A percentile compares a stretch with the other conserved stretches of the same genome.
These are phyloP conservation scores for Leccinum broughii DNA, from an alignment of 768 basidiomycete species.

Conservation along the genomic window DNA sequence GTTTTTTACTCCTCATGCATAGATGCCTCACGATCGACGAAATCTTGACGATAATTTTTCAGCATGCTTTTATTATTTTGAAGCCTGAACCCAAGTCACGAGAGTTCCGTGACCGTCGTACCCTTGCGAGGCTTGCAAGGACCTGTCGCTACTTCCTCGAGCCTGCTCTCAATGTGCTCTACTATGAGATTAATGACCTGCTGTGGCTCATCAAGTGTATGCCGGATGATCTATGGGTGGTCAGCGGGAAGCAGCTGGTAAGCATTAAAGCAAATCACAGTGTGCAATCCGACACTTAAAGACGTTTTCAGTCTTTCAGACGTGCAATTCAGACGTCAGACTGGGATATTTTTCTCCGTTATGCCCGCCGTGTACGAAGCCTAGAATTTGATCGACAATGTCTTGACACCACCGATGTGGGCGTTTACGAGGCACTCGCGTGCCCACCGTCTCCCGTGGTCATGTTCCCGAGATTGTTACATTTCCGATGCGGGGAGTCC, in stretches of 20 bases:
- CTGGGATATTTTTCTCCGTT: slow-evolving; percentile 31
- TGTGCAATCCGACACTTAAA: slow-evolving; percentile 11
- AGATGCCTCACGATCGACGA: slow-evolving; percentile 35
- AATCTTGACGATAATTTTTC: slow-evolving; percentile 34
- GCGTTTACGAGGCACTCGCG: slow-evolving; percentile 22
- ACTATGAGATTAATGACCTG: slow-evolving; percentile 33
- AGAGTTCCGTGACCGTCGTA: slow-evolving; percentile 30
- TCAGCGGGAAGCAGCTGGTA: slow-evolving; percentile 32
- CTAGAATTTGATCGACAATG: slow-evolving; percentile 33
- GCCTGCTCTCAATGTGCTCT: slow-evolving; percentile 34
- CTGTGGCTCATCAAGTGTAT: slow-evolving; percentile 34
- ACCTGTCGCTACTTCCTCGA: slow-evolving; percentile 33
- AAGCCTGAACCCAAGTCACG: slow-evolving; percentile 31
- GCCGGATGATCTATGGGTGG: slow-evolving; percentile 35
- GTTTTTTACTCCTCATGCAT: slow-evolving; percentile 30
- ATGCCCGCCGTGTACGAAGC: slow-evolving; percentile 32
- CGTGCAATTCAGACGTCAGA: slow-evolving; percentile 25
- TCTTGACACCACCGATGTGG: slow-evolving; percentile 20
- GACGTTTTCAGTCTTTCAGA: slow-evolving; percentile 19
- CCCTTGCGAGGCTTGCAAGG: slow-evolving; percentile 35
- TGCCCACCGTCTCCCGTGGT: slow-evolving; percentile 16
- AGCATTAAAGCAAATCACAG: slow-evolving; percentile 3
- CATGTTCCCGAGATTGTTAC: slow-evolving; percentile 28
- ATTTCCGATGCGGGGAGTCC: slow-evolving; percentile 31
- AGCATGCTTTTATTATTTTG: slow-evolving; percentile 28